These are phyloP conservation scores for Cucurbitaria berberidis DNA, from an alignment of 2,329 filamentous ascomycete genomes.

Conservation along the genomic window DNA sequence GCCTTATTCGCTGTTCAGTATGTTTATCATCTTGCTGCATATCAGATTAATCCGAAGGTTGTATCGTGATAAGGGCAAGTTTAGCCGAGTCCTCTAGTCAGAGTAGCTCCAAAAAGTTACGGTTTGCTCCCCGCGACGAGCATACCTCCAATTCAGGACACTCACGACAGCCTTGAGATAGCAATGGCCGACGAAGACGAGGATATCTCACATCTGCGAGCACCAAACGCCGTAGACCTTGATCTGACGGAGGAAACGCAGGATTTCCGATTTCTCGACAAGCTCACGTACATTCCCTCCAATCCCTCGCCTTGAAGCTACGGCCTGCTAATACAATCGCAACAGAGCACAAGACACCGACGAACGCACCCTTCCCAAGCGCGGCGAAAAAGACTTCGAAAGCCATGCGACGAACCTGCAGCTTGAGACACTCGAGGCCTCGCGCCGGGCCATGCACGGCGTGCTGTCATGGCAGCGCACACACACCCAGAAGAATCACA, in stretches of 20 bases:
- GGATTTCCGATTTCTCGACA: constrained; percentile 79
- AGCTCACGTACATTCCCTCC: constrained; percentile 56
- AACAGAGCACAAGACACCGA: constrained; percentile 30
- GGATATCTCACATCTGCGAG: constrained; percentile 36
- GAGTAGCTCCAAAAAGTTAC: constrained; percentile 11
- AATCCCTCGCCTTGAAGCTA: neutral
- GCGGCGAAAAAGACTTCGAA: constrained; percentile 97
- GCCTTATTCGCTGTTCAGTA: too few species aligned
- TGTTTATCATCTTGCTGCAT: neutral
- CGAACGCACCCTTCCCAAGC: constrained; percentile 73
- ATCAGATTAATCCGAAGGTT: neutral
- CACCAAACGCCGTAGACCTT: constrained; percentile 38
- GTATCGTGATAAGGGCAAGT: constrained; percentile 5
- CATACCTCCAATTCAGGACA: neutral
- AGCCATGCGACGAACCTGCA: constrained; percentile 86
- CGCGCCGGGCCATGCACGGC: constrained; percentile 85
- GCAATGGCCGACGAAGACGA: constrained; percentile 48
- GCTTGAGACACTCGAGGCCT: constrained; percentile 76
- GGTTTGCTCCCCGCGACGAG: constrained; percentile 4
- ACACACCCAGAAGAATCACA: constrained; percentile 70
- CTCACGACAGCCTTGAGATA: neutral
- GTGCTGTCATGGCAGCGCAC: constrained; percentile 79
- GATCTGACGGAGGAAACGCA: constrained; percentile 79
- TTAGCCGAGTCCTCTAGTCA: constrained; percentile 20
- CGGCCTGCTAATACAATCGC: constrained; percentile 7